Evolutionary conservation across 352 stramenopile species (phyloP).

Genomic region (Phytophthora idaei): DNA sequence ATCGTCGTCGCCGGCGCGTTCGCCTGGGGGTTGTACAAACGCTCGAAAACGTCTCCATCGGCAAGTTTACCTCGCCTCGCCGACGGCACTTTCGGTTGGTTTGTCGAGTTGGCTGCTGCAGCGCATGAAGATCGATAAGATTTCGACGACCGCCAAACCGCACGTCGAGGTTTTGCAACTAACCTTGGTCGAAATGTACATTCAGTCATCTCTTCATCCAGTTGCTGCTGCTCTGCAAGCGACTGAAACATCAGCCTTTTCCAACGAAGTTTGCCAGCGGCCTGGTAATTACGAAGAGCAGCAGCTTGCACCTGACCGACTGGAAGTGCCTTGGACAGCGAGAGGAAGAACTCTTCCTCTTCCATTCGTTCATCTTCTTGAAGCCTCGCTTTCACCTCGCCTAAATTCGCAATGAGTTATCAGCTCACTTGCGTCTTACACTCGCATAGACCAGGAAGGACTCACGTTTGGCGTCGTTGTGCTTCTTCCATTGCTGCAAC

Average conservation of each 20-base stretch:
- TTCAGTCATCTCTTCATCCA: not conserved
- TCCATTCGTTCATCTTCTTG: constrained; percentile 22
- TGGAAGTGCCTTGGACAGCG: constrained; percentile 9
- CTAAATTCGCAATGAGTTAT: constrained; percentile 9
- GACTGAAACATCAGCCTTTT: no score
- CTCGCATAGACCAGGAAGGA: not conserved
- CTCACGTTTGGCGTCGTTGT: constrained; percentile 26
- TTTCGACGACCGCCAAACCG: not conserved
- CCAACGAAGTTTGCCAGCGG: no score
- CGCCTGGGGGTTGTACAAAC: constrained; percentile 21
- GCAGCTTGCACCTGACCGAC: not conserved
- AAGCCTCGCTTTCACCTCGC: constrained; percentile 22
- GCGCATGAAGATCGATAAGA: constrained; percentile 8
- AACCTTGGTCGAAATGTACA: constrained; percentile 48
- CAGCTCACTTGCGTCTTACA: constrained; percentile 2
- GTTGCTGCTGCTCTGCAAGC: no score
- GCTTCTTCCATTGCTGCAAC: constrained; percentile 11
- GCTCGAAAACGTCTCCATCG: constrained; percentile 33
- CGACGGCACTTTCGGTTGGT: no score
- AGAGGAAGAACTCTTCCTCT: constrained; percentile 33
- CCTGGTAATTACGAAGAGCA: not conserved
- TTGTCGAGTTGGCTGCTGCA: not conserved
- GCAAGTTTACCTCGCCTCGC: not conserved
- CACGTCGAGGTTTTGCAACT: constrained; percentile 16
- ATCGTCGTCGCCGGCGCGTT: not conserved